Evolutionary conservation across 2,329 filamentous ascomycete genomes (phyloP).

Genomic region (Aspergillus melleus): DNA sequence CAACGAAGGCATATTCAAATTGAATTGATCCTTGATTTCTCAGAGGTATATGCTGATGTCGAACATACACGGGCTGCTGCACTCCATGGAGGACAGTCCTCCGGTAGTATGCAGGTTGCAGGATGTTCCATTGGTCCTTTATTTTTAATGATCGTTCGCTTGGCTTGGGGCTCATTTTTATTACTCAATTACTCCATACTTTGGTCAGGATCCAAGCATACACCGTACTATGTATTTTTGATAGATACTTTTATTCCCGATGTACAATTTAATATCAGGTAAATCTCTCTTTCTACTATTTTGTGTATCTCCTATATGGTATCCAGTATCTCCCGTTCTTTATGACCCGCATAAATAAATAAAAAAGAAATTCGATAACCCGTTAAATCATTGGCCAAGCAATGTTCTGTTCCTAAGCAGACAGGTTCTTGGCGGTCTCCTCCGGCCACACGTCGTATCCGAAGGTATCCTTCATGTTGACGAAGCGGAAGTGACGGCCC

Average conservation of each 20-base stretch:
- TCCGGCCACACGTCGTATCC: conserved; percentile 71
- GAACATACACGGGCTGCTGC: conserved; percentile 1
- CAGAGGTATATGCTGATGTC: neutral
- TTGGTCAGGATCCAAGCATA: no score
- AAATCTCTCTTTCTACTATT: neutral
- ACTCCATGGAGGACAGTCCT: conserved; percentile 25
- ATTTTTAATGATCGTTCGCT: neutral
- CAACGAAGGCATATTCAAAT: no score
- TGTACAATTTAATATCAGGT: no score
- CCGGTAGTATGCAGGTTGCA: conserved; percentile 13
- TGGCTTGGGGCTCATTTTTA: neutral
- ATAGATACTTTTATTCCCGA: no score
- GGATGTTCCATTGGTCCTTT: neutral
- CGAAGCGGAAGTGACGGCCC: conserved; percentile 68
- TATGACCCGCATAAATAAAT: conserved; percentile 21
- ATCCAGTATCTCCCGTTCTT: conserved; percentile 9
- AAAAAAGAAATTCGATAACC: conserved; percentile 1
- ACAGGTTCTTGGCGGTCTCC: conserved; percentile 45
- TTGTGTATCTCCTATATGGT: neutral
- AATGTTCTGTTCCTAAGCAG: conserved; percentile 20
- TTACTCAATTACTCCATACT: no score
- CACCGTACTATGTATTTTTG: no score
- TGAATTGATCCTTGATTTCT: neutral
- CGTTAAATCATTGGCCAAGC: neutral
- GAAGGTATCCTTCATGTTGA: conserved; percentile 81